phyloP scores from a whole-genome alignment of 2,329 filamentous ascomycete species.

The Verruconis gallopava region DNA sequence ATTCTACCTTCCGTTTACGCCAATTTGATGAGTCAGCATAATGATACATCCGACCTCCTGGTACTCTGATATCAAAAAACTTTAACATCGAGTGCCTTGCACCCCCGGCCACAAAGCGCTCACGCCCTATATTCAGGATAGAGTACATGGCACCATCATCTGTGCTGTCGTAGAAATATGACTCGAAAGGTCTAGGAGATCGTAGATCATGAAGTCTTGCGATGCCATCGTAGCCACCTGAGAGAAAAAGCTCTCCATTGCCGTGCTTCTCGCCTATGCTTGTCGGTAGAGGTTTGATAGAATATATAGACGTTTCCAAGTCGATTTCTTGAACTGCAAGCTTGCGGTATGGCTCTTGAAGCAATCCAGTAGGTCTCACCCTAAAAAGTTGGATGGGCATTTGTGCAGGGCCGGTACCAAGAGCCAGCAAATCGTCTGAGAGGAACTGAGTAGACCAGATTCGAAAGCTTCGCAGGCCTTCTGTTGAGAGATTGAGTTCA shows the following conservation, averaged over 20 bases:
- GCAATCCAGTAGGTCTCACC: conserved; percentile 33
- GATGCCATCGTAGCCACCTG: conserved; percentile 46
- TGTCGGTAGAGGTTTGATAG: conserved; percentile 28
- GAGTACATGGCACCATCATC: conserved; percentile 48
- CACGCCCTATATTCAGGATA: conserved; percentile 41
- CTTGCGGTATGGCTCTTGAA: conserved; percentile 25
- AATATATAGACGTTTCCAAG: conserved; percentile 30
- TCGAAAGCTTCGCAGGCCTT: neutral
- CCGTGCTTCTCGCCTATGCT: conserved; percentile 20
- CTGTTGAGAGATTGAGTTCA: neutral
- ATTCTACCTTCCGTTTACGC: neutral
- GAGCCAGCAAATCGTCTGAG: conserved; percentile 34
- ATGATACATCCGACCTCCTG: conserved; percentile 28
- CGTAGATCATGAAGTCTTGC: conserved; percentile 48
- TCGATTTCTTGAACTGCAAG: conserved; percentile 21
- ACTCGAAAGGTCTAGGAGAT: conserved; percentile 33
- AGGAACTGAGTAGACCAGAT: conserved; percentile 42
- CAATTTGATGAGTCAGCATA: conserved; percentile 16
- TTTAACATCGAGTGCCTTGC: conserved; percentile 46
- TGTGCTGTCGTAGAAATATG: conserved; percentile 41
- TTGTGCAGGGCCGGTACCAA: conserved; percentile 34
- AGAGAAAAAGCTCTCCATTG: conserved; percentile 40
- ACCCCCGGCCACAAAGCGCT: conserved; percentile 44
- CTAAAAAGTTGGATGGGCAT: conserved; percentile 37
- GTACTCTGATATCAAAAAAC: conserved; percentile 47